These are phyloP conservation scores for Rhodosporidiobolus sp. DNA, from an alignment of 768 basidiomycete species.

Conservation along the genomic window DNA sequence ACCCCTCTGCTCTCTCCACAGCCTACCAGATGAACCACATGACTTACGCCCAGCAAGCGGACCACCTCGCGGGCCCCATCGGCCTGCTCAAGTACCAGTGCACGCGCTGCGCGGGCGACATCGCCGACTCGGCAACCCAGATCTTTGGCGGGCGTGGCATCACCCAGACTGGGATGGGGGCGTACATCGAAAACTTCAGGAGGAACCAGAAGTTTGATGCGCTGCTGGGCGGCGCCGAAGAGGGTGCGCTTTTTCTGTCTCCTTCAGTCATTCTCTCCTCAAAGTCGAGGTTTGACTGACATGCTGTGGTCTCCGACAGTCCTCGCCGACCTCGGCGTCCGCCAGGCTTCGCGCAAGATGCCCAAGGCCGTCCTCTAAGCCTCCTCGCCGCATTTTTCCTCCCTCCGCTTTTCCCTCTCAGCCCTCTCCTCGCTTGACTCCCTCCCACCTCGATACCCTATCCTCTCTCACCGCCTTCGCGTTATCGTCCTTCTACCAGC, in stretches of 20 bases:
- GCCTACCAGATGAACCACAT: slow-evolving; percentile 37
- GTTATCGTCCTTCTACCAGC: too few species aligned
- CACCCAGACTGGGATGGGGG: slow-evolving; percentile 30
- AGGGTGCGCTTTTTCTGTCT: slow-evolving; percentile 4
- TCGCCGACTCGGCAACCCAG: slow-evolving; percentile 59
- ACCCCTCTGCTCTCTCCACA: not conserved
- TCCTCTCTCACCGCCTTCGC: not conserved
- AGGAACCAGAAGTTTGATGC: slow-evolving; percentile 32
- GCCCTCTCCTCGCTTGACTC: not conserved
- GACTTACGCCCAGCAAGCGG: slow-evolving; percentile 38
- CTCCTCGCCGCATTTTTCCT: too few species aligned
- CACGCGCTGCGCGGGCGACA: slow-evolving; percentile 28
- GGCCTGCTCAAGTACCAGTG: slow-evolving; percentile 35
- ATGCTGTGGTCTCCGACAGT: slow-evolving; percentile 13
- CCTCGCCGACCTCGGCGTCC: slow-evolving; percentile 37
- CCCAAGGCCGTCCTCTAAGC: slow-evolving; percentile 39
- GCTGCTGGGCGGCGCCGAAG: slow-evolving; percentile 31
- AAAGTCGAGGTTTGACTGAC: too few species aligned
- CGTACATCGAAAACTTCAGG: slow-evolving; percentile 22
- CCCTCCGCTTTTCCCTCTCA: too few species aligned
- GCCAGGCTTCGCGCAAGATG: slow-evolving; percentile 41
- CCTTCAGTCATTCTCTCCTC: too few species aligned
- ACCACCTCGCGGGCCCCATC: slow-evolving; percentile 38
- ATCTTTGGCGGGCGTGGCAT: slow-evolving; percentile 79
- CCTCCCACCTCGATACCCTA: not conserved